Evolutionary conservation across 2,329 filamentous ascomycete genomes (phyloP), one percentile per base, ranked within the genome.

Genomic region (Calonectria crousiana): DNA sequence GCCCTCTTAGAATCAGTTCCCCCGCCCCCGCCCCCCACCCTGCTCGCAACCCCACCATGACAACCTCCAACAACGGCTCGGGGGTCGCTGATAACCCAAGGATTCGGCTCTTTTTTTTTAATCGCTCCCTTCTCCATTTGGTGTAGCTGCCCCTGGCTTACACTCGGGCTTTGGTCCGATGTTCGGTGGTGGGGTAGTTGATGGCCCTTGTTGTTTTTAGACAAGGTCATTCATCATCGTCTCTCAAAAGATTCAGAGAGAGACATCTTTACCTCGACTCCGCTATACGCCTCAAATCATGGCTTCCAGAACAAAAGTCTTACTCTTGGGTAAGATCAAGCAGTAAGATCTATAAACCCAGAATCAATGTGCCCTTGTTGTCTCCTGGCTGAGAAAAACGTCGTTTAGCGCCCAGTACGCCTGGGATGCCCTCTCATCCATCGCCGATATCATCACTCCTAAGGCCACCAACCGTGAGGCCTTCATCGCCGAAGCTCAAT

Each of bases 401-500:
- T 34, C 41, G 20, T 44, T 44, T 82, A 94, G 93, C 81, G 94
- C 94, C 51, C 88, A 92, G 74, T 86, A 90, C 51, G 86, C 90
- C 72, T 95, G 93, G 92, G 82, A 89, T n/a, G 83, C 88, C 6
- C 88, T 97, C 70, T 85, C 86, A 67, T 83, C 88, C 28, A 84
- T 94, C 26, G 93, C 93, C 52, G 91, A 95, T n/a, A 84, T 96
- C 53, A 79, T 96, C 51, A 84, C 85, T 18, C 91, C 94, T 10
- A 86, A 86, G 74, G 87, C 94, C 13, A 91, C 86, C 26, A 91
- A 88, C 82, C 91, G 94, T 69, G 82, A 85, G 26, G 92, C 92
- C 23, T 96, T 97, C 84, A 85, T 96, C 67, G 82, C 90, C 62
- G 93, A 96, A 85, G 93, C 91, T 82, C 85, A 86, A 64, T 88